phyloP scores from a whole-genome alignment of 176 grass and related monocot species.

The Raddia guianensis region DNA sequence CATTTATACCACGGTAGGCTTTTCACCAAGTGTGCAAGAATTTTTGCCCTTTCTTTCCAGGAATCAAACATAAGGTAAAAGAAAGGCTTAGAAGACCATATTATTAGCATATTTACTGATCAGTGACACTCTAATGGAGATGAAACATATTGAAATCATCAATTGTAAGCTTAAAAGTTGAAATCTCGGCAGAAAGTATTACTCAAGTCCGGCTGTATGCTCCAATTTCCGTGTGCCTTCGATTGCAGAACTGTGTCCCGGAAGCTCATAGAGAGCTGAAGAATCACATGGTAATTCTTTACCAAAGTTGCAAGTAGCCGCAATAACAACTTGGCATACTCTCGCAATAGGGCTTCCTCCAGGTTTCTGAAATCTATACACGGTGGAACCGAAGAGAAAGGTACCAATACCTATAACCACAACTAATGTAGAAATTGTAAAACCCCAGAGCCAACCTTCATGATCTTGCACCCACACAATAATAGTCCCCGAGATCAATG shows the following conservation, averaged over 20 bases:
- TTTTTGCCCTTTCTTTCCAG: neutral
- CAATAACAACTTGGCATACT: constrained; percentile 67
- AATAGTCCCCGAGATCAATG: constrained; percentile 65
- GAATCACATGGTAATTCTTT: constrained; percentile 59
- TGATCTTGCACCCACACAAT: constrained; percentile 82
- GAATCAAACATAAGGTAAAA: neutral
- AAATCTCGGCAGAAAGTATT: constrained; percentile 22
- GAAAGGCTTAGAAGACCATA: neutral
- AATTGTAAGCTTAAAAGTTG: neutral
- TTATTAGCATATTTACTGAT: neutral
- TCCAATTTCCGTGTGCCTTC: constrained; percentile 57
- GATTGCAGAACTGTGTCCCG: constrained; percentile 56
- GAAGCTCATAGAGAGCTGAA: constrained; percentile 70
- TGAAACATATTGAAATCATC: constrained; percentile 19
- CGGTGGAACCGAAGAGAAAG: constrained; percentile 64
- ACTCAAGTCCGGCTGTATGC: constrained; percentile 55
- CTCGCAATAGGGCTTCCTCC: constrained; percentile 76
- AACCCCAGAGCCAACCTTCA: constrained; percentile 76
- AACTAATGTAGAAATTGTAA: constrained; percentile 61
- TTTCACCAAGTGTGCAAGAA: neutral
- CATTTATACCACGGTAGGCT: constrained; percentile 16
- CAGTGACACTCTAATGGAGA: neutral
- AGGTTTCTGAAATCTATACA: constrained; percentile 88
- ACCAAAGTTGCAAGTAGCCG: constrained; percentile 58
- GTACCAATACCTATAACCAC: constrained; percentile 54